A percentile compares a stretch with the other conserved stretches of the same genome.
phyloP scores from a whole-genome alignment of 176 grass and related monocot species.

The Microstegium vimineum region DNA sequence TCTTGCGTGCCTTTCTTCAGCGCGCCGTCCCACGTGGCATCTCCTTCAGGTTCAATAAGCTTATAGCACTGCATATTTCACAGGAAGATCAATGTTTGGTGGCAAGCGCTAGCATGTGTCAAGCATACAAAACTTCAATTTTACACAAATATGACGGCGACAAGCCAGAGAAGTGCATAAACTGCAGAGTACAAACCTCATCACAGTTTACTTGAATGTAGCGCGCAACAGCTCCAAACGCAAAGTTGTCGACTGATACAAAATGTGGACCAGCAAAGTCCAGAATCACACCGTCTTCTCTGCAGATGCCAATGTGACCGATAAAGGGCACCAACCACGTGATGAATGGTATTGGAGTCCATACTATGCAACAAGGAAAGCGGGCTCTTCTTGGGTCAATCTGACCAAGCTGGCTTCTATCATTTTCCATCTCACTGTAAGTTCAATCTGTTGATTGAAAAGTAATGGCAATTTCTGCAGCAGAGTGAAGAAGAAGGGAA shows the following conservation, averaged over 20 bases:
- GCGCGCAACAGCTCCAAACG: constrained; percentile 73
- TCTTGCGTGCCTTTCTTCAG: constrained; percentile 68
- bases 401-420: constrained; percentile 30
- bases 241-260: constrained; percentile 87
- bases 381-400: constrained; percentile 78
- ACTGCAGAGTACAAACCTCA: constrained; percentile 45
- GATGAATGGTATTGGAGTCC: constrained; percentile 91
- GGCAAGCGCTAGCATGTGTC: not conserved
- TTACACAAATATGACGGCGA: not conserved
- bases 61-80: constrained; percentile 49
- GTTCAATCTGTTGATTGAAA: not conserved
- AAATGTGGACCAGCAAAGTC: constrained; percentile 94
- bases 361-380: constrained; percentile 87
- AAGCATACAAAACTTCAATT: not conserved
- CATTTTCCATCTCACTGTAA: constrained; percentile 41
- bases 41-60: constrained; percentile 48
- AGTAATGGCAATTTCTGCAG: not conserved
- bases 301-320: constrained; percentile 87
- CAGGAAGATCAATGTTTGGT: not conserved
- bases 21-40: constrained; percentile 57
- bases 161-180: not conserved
- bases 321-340: constrained; percentile 92
- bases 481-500: not conserved
- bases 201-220: constrained; percentile 72
- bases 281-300: constrained; percentile 93